These are phyloP conservation scores for Quercus dentata DNA, from an alignment of 306 rosid species.

Conservation along the genomic window DNA sequence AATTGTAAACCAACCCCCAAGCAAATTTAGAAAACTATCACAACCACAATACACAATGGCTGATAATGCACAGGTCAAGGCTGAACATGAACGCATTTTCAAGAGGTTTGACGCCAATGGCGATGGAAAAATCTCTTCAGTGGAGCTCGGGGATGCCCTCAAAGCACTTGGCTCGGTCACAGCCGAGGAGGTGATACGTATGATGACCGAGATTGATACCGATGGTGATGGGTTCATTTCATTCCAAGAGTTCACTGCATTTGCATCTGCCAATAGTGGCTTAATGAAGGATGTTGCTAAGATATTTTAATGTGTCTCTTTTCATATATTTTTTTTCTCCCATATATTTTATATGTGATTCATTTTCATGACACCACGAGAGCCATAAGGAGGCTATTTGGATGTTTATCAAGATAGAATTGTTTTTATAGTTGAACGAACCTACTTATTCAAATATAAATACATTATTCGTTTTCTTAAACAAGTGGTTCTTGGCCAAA, in stretches of 20 bases:
- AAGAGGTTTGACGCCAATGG: constrained; percentile 60
- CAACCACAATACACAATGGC: constrained; percentile 11
- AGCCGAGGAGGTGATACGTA: constrained; percentile 43
- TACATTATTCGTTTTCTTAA: not conserved
- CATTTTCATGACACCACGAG: constrained; percentile 16
- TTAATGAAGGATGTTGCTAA: constrained; percentile 67
- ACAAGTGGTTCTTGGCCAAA: not conserved
- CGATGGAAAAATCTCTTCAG: constrained; percentile 63
- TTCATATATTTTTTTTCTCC: not conserved
- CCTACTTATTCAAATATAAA: no score
- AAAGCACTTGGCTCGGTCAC: constrained; percentile 60
- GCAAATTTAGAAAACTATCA: constrained; percentile 6
- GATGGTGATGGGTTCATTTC: constrained; percentile 80
- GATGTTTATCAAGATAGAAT: not conserved
- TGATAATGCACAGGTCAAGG: constrained; percentile 40
- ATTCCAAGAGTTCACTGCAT: constrained; percentile 44
- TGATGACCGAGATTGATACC: constrained; percentile 77
- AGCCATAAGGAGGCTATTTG: constrained; percentile 24
- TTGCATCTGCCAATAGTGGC: constrained; percentile 62
- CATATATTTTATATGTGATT: constrained; percentile 10
- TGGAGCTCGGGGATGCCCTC: constrained; percentile 71
- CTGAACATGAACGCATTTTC: constrained; percentile 61
- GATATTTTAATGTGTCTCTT: constrained; percentile 38
- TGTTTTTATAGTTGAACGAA: not conserved
- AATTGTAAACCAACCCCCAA: constrained; percentile 10